Evolutionary conservation across 2,329 filamentous ascomycete genomes (phyloP).

Genomic region (Aspergillus ruber): DNA sequence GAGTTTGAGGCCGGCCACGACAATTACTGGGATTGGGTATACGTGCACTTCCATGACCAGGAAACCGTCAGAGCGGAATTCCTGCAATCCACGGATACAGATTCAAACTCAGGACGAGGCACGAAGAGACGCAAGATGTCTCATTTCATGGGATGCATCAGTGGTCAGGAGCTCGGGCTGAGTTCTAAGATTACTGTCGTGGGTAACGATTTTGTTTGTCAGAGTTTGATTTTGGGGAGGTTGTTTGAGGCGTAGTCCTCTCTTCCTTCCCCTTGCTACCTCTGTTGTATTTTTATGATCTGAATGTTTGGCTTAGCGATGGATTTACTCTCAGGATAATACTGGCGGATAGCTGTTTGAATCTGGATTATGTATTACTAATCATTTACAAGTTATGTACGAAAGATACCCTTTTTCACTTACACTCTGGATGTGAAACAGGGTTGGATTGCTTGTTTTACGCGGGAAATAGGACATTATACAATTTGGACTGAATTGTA

Average conservation of each 20-base stretch:
- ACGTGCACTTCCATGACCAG: constrained; percentile 61
- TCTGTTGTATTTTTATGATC: constrained; percentile 1
- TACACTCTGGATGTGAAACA: background rate
- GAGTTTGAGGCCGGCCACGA: constrained; percentile 38
- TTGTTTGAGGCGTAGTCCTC: constrained; percentile 55
- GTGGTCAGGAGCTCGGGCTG: constrained; percentile 27
- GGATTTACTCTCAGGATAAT: background rate
- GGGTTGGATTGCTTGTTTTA: background rate
- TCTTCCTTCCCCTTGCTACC: constrained; percentile 1
- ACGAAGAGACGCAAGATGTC: constrained; percentile 42
- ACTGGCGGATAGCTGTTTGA: background rate
- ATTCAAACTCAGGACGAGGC: constrained; percentile 17
- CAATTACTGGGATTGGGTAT: constrained; percentile 65
- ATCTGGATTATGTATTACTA: background rate
- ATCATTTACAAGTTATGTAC: background rate
- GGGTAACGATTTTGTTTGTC: constrained; percentile 79
- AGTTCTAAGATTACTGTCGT: constrained; percentile 58
- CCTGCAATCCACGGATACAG: constrained; percentile 10
- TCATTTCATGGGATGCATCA: constrained; percentile 15
- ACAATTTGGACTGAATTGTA: background rate
- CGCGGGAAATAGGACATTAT: background rate
- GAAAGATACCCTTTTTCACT: background rate
- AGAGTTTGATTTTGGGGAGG: constrained; percentile 82
- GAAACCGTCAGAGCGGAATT: constrained; percentile 48
- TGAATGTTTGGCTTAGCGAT: background rate